Evolutionary conservation across 2,329 filamentous ascomycete species (phyloP), one percentile per base, ranked within the genome.

Genomic region (Paecilomyces dactylethromorphus): DNA sequence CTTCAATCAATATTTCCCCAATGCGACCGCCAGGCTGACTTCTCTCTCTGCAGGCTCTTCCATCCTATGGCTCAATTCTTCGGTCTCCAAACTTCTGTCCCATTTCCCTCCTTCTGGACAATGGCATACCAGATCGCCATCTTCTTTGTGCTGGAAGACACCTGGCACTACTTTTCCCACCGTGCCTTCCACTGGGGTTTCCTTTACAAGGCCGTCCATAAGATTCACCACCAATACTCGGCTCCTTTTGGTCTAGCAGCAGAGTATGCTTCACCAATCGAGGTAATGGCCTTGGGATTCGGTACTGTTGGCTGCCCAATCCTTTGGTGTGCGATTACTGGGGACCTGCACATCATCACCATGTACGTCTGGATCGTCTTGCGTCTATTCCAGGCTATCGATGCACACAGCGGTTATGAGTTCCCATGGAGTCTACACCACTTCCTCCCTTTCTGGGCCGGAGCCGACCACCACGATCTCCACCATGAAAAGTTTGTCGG

Each of bases 401-500:
- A 99, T 74, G 90, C 94, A 31, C 94, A 99, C 82, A 94, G 89
- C 69, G 94, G 94, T 64, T 99, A 97, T 77, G 94, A 99, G 74
- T 97, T 99, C 79, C 94, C 94, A 62, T 99, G 92, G 92, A 93
- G 89, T 71, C 79, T 99, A 78, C 91, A 92, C 77, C 91, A 97
- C 77, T 90, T 97, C 82, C 80, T 99, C 56, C 94, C 94, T 35
- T 92, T 99, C 85, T 99, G 94, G 94, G 93, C 93, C 58, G 94
- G 94, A 62, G 94, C 94, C 58, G 87, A 96, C 68, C 93, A 97
- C 79, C 94, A 99, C 80, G 94, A 99, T 71, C 81, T 92, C 52
- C 94, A 99, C 79, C 94, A 99, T 79, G 94, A 99, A 82, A 91
- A 92, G 74, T 99, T 99, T 79, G 92, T 99, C 64, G 94, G 94